Evolutionary conservation across 2,329 filamentous ascomycete genomes (phyloP).

Genomic region (Xylariaceae sp.): DNA sequence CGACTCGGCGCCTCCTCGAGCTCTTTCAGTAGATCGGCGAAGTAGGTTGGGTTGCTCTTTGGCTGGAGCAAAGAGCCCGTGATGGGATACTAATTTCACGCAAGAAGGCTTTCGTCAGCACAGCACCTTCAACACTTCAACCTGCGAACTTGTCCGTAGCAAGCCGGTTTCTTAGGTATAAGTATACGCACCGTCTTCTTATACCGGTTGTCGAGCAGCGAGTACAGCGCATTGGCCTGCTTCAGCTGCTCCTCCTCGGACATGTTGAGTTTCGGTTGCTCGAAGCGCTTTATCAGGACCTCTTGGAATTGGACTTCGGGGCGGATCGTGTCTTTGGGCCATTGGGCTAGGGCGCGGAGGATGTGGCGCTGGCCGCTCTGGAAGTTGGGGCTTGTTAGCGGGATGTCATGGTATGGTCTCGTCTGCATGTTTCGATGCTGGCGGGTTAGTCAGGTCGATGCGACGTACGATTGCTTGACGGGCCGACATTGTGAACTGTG

Average conservation of each 20-base stretch:
- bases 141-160: too few relatives aligned
- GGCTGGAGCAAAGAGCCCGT: slow-evolving; percentile 62
- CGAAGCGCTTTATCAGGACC: slow-evolving; percentile 56
- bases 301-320: slow-evolving; percentile 68
- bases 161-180: too few relatives aligned
- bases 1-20: slow-evolving; percentile 68
- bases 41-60: slow-evolving; percentile 69
- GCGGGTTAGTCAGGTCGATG: not conserved
- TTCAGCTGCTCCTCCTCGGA: slow-evolving; percentile 58
- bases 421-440: slow-evolving; percentile 26
- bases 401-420: slow-evolving; percentile 15
- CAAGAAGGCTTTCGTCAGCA: slow-evolving; percentile 11
- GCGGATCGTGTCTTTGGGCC: slow-evolving; percentile 69
- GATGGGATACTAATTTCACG: slow-evolving; percentile 50
- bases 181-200: slow-evolving; percentile 54
- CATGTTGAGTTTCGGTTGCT: slow-evolving; percentile 39
- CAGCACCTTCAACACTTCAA: not conserved
- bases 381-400: not conserved
- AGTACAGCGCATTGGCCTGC: slow-evolving; percentile 66
- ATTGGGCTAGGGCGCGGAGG: slow-evolving; percentile 59
- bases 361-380: slow-evolving; percentile 56
- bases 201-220: slow-evolving; percentile 66
- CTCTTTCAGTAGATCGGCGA: slow-evolving; percentile 65
- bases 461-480: slow-evolving; percentile 38
- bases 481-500: slow-evolving; percentile 28